Evolutionary conservation across 1,284 basidiomycete species (phyloP).

Genomic region (Irpex sp.): DNA sequence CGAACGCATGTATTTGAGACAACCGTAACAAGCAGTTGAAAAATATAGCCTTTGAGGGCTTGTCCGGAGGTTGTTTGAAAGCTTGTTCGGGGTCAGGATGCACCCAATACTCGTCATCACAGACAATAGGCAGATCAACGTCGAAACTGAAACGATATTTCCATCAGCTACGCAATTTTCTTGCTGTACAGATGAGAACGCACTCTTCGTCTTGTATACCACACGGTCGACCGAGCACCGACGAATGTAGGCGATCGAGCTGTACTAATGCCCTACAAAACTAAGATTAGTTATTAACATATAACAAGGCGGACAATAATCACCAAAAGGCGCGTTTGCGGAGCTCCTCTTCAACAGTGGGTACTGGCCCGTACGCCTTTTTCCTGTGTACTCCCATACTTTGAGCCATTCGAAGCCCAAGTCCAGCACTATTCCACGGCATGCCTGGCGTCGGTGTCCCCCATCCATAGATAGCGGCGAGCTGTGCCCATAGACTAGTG

Average conservation of each 20-base stretch:
- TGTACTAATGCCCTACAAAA: conserved; percentile 54
- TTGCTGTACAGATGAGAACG: conserved; percentile 17
- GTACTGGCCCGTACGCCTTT: conserved; percentile 27
- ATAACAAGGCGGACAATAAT: conserved; percentile 1
- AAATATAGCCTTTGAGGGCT: conserved; percentile 48
- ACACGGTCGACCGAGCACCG: conserved; percentile 77
- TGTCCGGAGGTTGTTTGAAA: conserved; percentile 50
- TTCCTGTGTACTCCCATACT: conserved; percentile 42
- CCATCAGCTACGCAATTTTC: not conserved
- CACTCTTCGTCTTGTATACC: conserved; percentile 86
- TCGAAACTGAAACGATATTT: conserved; percentile 47
- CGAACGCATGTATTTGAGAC: conserved; percentile 58
- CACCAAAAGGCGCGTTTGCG: conserved; percentile 77
- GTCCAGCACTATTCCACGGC: not conserved
- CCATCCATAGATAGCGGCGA: conserved; percentile 33
- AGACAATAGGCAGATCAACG: conserved; percentile 60
- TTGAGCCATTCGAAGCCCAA: conserved; percentile 47
- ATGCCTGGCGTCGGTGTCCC: conserved; percentile 37
- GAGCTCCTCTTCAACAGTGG: conserved; percentile 43
- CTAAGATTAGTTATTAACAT: not conserved
- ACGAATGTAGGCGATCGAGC: conserved; percentile 64
- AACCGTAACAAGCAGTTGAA: conserved; percentile 60
- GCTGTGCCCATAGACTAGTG: conserved; percentile 17
- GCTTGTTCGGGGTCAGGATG: conserved; percentile 33
- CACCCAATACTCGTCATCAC: conserved; percentile 75